Evolutionary conservation across 345 rosid genomes (phyloP).

Genomic region (Brassica cretica): DNA sequence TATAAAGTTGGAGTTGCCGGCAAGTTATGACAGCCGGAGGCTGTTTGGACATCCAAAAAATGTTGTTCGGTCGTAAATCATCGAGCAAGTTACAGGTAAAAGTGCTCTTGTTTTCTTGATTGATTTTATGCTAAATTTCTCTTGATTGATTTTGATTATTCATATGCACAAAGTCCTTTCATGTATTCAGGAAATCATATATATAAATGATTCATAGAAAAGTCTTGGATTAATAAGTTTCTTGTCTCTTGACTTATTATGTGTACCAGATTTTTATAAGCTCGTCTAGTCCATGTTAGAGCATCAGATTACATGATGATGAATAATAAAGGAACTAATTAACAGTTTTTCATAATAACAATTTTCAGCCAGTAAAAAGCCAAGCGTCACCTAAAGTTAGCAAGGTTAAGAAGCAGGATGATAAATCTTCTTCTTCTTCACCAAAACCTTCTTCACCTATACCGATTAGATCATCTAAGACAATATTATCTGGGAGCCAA

Average conservation of each 20-base stretch:
- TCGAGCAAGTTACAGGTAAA: constrained; percentile 50
- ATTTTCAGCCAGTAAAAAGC: constrained; percentile 40
- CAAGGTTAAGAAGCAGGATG: constrained; percentile 39
- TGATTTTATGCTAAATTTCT: background rate
- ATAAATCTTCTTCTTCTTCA: constrained; percentile 27
- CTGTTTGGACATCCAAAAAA: constrained; percentile 47
- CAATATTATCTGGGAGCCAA: constrained; percentile 22
- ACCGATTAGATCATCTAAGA: constrained; percentile 35
- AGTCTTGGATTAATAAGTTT: background rate
- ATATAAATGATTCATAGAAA: background rate
- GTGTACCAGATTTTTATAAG: background rate
- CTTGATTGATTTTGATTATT: constrained; percentile 22
- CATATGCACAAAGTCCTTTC: background rate
- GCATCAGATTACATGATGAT: background rate
- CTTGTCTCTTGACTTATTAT: constrained; percentile 11
- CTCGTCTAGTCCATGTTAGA: background rate
- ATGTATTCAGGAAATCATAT: background rate
- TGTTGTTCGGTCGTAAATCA: constrained; percentile 48
- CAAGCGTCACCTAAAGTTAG: constrained; percentile 34
- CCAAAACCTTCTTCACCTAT: constrained; percentile 36
- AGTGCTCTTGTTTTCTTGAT: constrained; percentile 4
- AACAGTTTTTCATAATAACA: background rate
- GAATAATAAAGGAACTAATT: background rate
- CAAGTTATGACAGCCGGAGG: constrained; percentile 44
- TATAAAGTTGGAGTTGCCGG: constrained; percentile 35